phyloP scores from a whole-genome alignment of 306 rosid species.

The Hippophae gyantsensis region DNA sequence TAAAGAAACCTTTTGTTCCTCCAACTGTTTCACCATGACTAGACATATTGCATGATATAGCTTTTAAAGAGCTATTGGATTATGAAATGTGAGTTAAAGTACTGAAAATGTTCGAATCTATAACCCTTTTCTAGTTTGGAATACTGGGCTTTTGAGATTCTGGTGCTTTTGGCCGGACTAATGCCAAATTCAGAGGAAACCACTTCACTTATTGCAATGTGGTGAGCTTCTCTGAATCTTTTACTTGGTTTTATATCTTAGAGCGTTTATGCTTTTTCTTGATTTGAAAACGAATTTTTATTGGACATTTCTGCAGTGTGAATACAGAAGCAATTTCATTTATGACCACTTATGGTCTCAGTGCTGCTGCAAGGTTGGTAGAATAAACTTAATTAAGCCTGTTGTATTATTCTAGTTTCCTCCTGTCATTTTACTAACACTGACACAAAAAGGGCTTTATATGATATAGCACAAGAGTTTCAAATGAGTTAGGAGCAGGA shows the following conservation, averaged over 20 bases:
- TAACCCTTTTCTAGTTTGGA: slow-evolving; percentile 48
- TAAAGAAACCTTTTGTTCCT: too few relatives aligned
- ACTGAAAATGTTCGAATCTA: background rate
- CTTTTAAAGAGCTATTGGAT: too few relatives aligned
- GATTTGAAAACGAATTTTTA: background rate
- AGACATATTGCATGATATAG: too few relatives aligned
- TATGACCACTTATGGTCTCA: slow-evolving; percentile 66
- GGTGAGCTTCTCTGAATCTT: slow-evolving; percentile 37
- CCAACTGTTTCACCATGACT: too few relatives aligned
- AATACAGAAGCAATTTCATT: slow-evolving; percentile 61
- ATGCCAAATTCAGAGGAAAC: slow-evolving; percentile 51
- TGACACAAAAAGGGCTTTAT: slow-evolving; percentile 4
- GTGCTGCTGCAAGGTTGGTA: slow-evolving; percentile 70
- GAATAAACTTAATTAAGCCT: background rate
- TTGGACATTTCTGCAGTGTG: slow-evolving; percentile 29
- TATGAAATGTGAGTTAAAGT: background rate
- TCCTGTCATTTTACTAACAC: background rate
- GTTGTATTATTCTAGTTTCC: background rate
- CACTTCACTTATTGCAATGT: slow-evolving; percentile 73
- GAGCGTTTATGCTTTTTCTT: background rate
- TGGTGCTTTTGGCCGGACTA: slow-evolving; percentile 73
- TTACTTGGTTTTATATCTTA: background rate
- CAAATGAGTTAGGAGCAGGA: slow-evolving; percentile 82
- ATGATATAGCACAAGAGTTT: slow-evolving; percentile 61
- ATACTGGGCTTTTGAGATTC: slow-evolving; percentile 70